phyloP scores from a whole-genome alignment of 2,329 filamentous ascomycete genomes.

The Aspergillus intermedius region DNA sequence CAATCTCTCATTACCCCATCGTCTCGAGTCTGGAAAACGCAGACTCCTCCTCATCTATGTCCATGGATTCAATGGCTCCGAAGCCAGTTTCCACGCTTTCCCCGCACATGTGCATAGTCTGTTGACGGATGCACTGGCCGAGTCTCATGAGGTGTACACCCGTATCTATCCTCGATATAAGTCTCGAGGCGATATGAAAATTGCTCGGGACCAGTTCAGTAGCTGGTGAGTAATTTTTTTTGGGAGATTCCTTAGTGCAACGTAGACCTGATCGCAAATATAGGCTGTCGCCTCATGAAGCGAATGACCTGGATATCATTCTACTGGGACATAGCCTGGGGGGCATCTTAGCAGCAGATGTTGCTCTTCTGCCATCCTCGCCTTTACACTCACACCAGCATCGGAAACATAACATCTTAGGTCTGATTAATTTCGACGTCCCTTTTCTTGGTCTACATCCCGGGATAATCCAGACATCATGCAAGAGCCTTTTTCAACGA shows the following conservation, averaged over 20 bases:
- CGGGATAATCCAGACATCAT: constrained; percentile 65
- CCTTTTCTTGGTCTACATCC: constrained; percentile 86
- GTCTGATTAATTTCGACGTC: constrained; percentile 74
- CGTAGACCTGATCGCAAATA: background rate
- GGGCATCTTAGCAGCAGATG: constrained; percentile 72
- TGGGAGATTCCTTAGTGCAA: background rate
- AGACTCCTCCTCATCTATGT: constrained; percentile 73
- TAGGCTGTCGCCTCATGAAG: constrained; percentile 70
- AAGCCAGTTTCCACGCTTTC: constrained; percentile 80
- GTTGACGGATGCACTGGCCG: constrained; percentile 58
- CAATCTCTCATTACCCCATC: background rate
- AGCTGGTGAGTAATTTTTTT: constrained; percentile 49
- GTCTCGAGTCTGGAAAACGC: constrained; percentile 22
- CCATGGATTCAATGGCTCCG: constrained; percentile 85
- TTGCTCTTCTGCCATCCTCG: constrained; percentile 52
- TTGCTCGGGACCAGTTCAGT: constrained; percentile 77
- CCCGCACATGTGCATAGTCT: constrained; percentile 79
- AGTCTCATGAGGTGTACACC: constrained; percentile 74
- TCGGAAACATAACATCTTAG: constrained; percentile 65
- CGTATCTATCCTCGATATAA: constrained; percentile 52
- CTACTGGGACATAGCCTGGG: constrained; percentile 88
- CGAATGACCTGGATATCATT: constrained; percentile 66
- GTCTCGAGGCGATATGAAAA: constrained; percentile 43
- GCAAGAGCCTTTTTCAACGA: constrained; percentile 1
- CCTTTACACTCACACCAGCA: background rate